These are phyloP conservation scores for Didymella keratinophila DNA, from an alignment of 2,329 filamentous ascomycete genomes.

Conservation along the genomic window DNA sequence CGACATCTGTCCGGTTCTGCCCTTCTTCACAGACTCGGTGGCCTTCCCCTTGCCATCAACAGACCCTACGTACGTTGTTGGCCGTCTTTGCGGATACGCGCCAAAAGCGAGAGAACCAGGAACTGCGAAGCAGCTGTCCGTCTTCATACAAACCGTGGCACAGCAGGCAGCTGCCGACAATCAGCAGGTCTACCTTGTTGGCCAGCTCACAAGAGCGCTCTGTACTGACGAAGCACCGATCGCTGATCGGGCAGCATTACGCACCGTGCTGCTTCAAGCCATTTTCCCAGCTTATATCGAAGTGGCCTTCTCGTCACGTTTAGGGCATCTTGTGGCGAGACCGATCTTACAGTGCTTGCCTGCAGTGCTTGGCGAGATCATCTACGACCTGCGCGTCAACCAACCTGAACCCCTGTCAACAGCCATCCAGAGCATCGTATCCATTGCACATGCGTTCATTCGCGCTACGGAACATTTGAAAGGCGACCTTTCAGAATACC, in stretches of 20 bases:
- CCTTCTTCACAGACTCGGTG: constrained; percentile 67
- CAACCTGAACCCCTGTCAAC: constrained; percentile 51
- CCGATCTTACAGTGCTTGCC: constrained; percentile 61
- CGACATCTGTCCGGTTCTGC: constrained; percentile 64
- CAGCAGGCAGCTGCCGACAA: constrained; percentile 66
- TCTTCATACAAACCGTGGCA: constrained; percentile 67
- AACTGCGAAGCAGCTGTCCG: constrained; percentile 62
- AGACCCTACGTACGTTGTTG: constrained; percentile 70
- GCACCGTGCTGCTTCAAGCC: constrained; percentile 60
- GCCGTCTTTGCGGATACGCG: constrained; percentile 66
- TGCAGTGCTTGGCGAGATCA: constrained; percentile 53
- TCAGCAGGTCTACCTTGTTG: constrained; percentile 64
- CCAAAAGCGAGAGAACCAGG: constrained; percentile 60
- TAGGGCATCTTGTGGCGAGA: constrained; percentile 60
- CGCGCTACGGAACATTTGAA: constrained; percentile 50
- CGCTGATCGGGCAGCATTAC: constrained; percentile 55
- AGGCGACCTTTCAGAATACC: constrained; percentile 44
- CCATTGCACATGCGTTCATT: constrained; percentile 51
- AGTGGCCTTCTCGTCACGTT: constrained; percentile 53
- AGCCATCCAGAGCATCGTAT: constrained; percentile 47
- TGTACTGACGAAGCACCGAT: constrained; percentile 54
- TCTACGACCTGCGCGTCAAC: constrained; percentile 56
- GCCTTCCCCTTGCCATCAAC: constrained; percentile 66
- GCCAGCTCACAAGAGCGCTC: constrained; percentile 62
- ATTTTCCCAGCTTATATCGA: constrained; percentile 67